These are phyloP conservation scores for Calonectria pteridis DNA, from an alignment of 2,329 filamentous ascomycete species.

Conservation along the genomic window DNA sequence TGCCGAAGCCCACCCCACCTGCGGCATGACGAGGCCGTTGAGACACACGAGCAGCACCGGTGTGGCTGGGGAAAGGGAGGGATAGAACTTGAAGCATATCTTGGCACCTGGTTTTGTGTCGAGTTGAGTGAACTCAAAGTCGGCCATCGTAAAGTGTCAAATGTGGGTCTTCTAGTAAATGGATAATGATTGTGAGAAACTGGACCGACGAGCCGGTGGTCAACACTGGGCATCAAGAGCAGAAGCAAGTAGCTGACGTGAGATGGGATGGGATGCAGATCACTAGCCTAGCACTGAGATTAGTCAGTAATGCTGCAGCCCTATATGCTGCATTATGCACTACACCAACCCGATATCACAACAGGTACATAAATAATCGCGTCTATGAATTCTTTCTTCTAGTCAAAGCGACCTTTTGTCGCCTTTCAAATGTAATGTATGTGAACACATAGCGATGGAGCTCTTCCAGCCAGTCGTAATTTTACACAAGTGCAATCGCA, in stretches of 20 bases:
- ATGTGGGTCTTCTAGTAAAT: neutral
- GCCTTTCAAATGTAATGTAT: neutral
- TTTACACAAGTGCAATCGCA: neutral
- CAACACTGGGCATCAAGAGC: neutral
- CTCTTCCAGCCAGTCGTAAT: conserved; percentile 22
- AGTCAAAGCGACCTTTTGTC: neutral
- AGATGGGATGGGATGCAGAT: neutral
- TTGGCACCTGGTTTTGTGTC: conserved; percentile 34
- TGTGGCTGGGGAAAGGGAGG: neutral
- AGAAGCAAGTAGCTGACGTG: neutral
- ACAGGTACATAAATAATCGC: neutral
- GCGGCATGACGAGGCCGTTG: conserved; percentile 40
- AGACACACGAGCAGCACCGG: conserved; percentile 36
- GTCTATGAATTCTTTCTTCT: neutral
- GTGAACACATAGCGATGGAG: conserved; percentile 13
- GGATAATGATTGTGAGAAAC: too few species aligned
- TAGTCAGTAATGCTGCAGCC: neutral
- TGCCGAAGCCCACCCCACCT: conserved; percentile 28
- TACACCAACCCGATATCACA: neutral
- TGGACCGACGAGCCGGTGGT: neutral
- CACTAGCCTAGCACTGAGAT: neutral
- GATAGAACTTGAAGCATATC: conserved; percentile 35
- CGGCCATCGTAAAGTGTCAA: neutral
- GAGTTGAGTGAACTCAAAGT: conserved; percentile 26
- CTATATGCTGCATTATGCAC: neutral